These are phyloP conservation scores for Mycotypha africana DNA, from an alignment of 371 early-diverging fungal species.

Conservation along the genomic window DNA sequence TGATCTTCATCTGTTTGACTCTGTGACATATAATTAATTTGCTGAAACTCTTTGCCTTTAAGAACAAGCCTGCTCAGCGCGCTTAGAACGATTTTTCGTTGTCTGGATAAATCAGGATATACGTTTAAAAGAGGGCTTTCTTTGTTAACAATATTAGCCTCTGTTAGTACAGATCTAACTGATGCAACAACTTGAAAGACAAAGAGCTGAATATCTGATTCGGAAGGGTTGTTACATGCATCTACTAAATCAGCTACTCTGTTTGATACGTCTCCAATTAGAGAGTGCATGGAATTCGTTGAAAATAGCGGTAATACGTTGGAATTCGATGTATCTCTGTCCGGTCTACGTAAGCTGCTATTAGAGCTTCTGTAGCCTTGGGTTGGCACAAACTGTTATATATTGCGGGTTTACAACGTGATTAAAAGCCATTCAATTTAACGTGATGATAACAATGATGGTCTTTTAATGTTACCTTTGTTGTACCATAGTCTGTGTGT, in stretches of 20 bases:
- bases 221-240: slow-evolving; percentile 11
- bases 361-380: too few species aligned
- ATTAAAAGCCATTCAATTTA: too few species aligned
- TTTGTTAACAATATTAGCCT: slow-evolving; percentile 35
- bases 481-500: neutral
- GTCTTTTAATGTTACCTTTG: slow-evolving; percentile 1
- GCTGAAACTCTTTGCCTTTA: slow-evolving; percentile 33
- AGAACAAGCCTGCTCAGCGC: slow-evolving; percentile 35
- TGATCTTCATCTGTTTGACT: slow-evolving; percentile 8
- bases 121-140: slow-evolving; percentile 32
- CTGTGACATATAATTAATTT: neutral
- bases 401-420: too few species aligned
- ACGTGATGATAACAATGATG: neutral
- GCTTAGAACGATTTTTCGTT: slow-evolving; percentile 30
- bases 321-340: too few species aligned
- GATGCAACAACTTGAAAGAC: slow-evolving; percentile 34
- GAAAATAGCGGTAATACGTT: too few species aligned
- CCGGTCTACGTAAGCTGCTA: too few species aligned
- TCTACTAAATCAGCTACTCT: slow-evolving; percentile 21
- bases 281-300: too few species aligned
- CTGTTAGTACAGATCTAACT: slow-evolving; percentile 32
- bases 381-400: too few species aligned
- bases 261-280: slow-evolving; percentile 1
- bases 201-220: slow-evolving; percentile 14
- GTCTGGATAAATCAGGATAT: slow-evolving; percentile 34